Conservation (phyloP, 2,329 filamentous ascomycete species). For the Epichloe brachyelytri region DNA sequence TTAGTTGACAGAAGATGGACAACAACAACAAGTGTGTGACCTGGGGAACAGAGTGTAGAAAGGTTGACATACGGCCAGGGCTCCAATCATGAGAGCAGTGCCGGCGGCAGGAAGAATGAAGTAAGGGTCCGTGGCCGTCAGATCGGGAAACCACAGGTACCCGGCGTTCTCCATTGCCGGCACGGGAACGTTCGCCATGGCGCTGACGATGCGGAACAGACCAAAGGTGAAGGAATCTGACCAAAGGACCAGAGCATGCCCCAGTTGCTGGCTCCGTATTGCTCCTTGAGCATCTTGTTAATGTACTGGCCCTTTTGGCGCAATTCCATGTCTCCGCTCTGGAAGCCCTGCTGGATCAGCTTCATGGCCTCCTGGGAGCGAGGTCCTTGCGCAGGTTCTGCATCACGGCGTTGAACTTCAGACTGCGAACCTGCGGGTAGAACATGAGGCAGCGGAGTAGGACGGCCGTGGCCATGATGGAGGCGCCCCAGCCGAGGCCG, state of each 20-base stretch:
- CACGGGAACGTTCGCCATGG: conserved; percentile 67
- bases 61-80: conserved; percentile 34
- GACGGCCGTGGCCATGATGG: conserved; percentile 54
- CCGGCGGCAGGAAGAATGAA: conserved; percentile 58
- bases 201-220: conserved; percentile 63
- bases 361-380: conserved; percentile 35
- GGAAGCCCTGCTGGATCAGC: conserved; percentile 33
- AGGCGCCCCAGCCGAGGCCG: conserved; percentile 71
- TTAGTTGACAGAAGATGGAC: not conserved
- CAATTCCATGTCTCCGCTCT: conserved; percentile 30
- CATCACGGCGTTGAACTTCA: conserved; percentile 39
- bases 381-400: conserved; percentile 40
- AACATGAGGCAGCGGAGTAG: conserved; percentile 52
- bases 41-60: no score
- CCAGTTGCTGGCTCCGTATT: conserved; percentile 21
- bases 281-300: conserved; percentile 22
- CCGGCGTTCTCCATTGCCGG: conserved; percentile 63
- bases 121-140: conserved; percentile 65
- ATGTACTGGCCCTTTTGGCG: conserved; percentile 22
- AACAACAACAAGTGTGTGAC: not conserved
- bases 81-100: conserved; percentile 40
- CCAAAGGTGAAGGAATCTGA: conserved; percentile 58
- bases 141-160: conserved; percentile 64
- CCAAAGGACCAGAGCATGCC: conserved; percentile 26
- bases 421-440: conserved; percentile 37